Base-by-base conservation (phyloP, 2,329 filamentous ascomycete species). In the Teratosphaeriaceae sp. region DNA sequence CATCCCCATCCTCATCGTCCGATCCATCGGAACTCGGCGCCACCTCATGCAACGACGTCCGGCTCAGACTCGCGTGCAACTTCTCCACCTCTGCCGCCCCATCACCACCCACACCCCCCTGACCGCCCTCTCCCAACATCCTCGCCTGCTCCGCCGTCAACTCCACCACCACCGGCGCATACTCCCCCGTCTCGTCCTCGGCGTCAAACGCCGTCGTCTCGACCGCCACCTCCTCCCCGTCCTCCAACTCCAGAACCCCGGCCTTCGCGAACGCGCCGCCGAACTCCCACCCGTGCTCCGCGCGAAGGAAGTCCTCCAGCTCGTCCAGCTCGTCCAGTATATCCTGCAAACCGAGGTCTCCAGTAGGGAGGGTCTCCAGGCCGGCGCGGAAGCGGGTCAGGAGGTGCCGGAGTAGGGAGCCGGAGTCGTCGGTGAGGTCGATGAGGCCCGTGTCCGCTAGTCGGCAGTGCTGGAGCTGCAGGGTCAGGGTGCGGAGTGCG, bases 121-220 rank as follows among this genome's bases (percentile, higher is more conserved):
- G n/a, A n/a, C n/a, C n/a, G n/a, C n/a, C n/a, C n/a, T n/a, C n/a
- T 5, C 60, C 59, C 42, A 73, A 44, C 43, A 62, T 49, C 42
- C 59, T 59, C 44, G 65, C 54, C 47, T 73, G 69, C 35, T 65
- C 64, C 3, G 66, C 57, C 13, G 68, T 70, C 47, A 74, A 49
- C 29, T 82, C 75, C 16, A 83, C 78, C 23, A 83, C 61, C 27
- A 74, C 65, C 16, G 79, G 79, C 22, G 79, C 79, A 67, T 79
- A 82, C 51, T 83, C 79, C 9, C 79, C 79, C 11, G 69, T 73
- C 60, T 82, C 79, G 39, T 82, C 78, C 16, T 81, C 77, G 53
- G 77, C 75, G 34, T 80, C 78, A 29, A 52, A 60, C 5, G 50
- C 52, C 18, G 57, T 61, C 2, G 56, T 59, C 16, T 79, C 76